phyloP scores from a whole-genome alignment of 202 grass and related monocot genomes.

The Alloteropsis angusta region DNA sequence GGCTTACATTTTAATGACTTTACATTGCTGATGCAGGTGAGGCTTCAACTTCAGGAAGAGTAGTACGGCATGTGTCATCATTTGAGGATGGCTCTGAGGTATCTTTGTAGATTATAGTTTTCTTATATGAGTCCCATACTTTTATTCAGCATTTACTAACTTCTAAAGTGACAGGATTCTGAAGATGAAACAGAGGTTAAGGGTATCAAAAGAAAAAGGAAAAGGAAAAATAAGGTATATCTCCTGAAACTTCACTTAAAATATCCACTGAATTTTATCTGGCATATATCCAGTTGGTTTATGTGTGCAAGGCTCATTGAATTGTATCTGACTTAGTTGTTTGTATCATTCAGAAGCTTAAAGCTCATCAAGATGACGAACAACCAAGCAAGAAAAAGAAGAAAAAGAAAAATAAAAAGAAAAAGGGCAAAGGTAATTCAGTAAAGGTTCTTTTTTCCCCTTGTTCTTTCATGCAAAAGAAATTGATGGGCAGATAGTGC shows the following conservation, averaged over 20 bases:
- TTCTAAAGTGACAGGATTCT: constrained; percentile 31
- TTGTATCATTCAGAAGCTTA: constrained; percentile 32
- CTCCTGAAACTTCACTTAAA: neutral
- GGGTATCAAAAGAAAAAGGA: constrained; percentile 45
- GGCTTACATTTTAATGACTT: constrained; percentile 3
- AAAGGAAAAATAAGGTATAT: constrained; percentile 36
- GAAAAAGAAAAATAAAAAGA: constrained; percentile 66
- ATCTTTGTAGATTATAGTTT: constrained; percentile 18
- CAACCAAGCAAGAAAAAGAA: constrained; percentile 42
- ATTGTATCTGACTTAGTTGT: neutral
- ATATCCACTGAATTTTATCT: neutral
- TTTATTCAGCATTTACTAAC: neutral
- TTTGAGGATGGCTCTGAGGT: constrained; percentile 73
- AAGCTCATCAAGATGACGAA: constrained; percentile 25
- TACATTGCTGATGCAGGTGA: constrained; percentile 29
- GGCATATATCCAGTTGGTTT: neutral
- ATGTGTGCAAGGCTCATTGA: neutral
- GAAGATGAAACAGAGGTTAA: constrained; percentile 30
- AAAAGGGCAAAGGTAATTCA: constrained; percentile 51
- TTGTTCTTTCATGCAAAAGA: neutral
- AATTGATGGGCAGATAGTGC: neutral
- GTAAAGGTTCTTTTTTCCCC: neutral
- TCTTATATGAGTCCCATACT: neutral
- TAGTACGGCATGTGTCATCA: constrained; percentile 64
- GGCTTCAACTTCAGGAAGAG: constrained; percentile 49